These are phyloP conservation scores for Boletellus emodensis DNA, from an alignment of 768 basidiomycete species.

Conservation along the genomic window DNA sequence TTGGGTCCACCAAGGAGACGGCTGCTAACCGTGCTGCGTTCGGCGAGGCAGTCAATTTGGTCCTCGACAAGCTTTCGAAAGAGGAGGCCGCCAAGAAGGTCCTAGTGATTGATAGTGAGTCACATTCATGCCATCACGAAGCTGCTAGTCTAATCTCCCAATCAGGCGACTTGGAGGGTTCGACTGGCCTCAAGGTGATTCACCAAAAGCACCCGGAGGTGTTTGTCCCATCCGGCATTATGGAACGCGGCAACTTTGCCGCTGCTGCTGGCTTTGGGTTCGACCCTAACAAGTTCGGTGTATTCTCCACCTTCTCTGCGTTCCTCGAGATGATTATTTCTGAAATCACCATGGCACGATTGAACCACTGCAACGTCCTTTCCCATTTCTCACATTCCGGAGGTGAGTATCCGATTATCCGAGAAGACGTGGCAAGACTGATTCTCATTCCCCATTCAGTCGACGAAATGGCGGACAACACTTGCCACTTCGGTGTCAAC, in stretches of 20 bases:
- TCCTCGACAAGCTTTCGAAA: slow-evolving; percentile 69
- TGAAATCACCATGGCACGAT: slow-evolving; percentile 88
- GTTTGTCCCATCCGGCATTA: slow-evolving; percentile 79
- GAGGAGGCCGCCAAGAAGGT: slow-evolving; percentile 77
- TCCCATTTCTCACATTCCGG: slow-evolving; percentile 90
- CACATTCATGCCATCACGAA: not conserved
- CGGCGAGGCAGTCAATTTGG: slow-evolving; percentile 77
- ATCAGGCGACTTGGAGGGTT: slow-evolving; percentile 79
- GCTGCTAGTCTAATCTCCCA: not conserved
- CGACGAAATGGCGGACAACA: slow-evolving; percentile 66
- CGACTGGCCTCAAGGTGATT: slow-evolving; percentile 83
- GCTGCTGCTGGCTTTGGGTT: slow-evolving; percentile 88
- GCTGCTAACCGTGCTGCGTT: slow-evolving; percentile 82
- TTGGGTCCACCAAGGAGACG: slow-evolving; percentile 68
- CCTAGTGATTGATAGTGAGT: slow-evolving; percentile 81
- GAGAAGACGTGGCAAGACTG: no score
- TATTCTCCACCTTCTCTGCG: slow-evolving; percentile 88
- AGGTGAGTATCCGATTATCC: slow-evolving; percentile 38
- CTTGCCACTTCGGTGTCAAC: slow-evolving; percentile 73
- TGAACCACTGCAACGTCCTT: slow-evolving; percentile 85
- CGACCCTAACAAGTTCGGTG: slow-evolving; percentile 75
- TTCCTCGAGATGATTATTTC: slow-evolving; percentile 91
- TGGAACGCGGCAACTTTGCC: slow-evolving; percentile 82
- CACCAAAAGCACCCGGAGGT: slow-evolving; percentile 90
- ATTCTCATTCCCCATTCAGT: slow-evolving; percentile 33